These are phyloP conservation scores for Phytophthora hibernalis DNA, from an alignment of 352 stramenopile species.

Conservation along the genomic window DNA sequence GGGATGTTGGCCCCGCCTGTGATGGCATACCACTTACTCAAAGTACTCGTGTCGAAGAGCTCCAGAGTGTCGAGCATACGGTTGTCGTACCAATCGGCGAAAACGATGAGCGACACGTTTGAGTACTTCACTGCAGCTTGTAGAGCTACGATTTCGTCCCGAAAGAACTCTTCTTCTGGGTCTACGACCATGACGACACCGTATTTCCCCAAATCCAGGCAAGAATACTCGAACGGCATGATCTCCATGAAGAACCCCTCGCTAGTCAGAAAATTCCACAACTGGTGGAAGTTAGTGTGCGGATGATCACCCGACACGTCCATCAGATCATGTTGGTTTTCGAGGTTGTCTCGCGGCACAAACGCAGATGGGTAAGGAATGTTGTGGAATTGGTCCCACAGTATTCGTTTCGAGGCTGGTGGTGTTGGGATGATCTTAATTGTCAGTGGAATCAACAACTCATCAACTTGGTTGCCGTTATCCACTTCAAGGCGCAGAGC, in stretches of 20 bases:
- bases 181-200: slow-evolving; percentile 85
- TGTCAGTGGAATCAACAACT: slow-evolving; percentile 53
- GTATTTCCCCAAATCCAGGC: slow-evolving; percentile 71
- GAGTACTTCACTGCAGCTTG: slow-evolving; percentile 67
- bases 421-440: slow-evolving; percentile 64
- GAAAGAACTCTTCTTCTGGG: slow-evolving; percentile 82
- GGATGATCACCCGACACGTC: slow-evolving; percentile 82
- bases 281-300: slow-evolving; percentile 88
- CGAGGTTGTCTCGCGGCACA: slow-evolving; percentile 78
- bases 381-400: slow-evolving; percentile 92
- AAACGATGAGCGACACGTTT: slow-evolving; percentile 76
- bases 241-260: slow-evolving; percentile 86
- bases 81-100: slow-evolving; percentile 86
- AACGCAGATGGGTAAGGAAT: slow-evolving; percentile 88
- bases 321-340: slow-evolving; percentile 69
- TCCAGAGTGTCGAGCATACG: slow-evolving; percentile 62
- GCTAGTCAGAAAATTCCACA: slow-evolving; percentile 76
- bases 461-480: slow-evolving; percentile 44
- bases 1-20: slow-evolving; percentile 82
- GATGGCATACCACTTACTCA: slow-evolving; percentile 82
- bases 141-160: slow-evolving; percentile 66
- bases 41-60: slow-evolving; percentile 86
- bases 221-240: slow-evolving; percentile 80
- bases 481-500: slow-evolving; percentile 56
- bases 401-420: slow-evolving; percentile 53